Percentiles rank a stretch among this genome's conserved stretches.
Conservation (phyloP, 345 rosid species). For the Euphorbia pulcherrima region DNA sequence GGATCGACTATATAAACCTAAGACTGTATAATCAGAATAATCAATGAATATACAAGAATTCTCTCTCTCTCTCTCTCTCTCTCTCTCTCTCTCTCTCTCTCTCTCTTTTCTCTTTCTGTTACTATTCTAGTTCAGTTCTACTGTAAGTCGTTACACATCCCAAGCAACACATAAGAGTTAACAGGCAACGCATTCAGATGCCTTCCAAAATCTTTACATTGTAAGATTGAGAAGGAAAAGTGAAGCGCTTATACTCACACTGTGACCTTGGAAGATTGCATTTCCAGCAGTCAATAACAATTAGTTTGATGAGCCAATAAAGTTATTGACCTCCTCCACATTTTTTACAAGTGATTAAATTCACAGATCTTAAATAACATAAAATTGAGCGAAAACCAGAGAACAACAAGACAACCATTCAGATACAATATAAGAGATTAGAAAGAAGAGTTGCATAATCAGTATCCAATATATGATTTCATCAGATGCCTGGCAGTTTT, state of each 20-base stretch:
- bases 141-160: too few relatives aligned
- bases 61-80: too few relatives aligned
- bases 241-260: slow-evolving; percentile 45
- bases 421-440: neutral
- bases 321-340: neutral
- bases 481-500: neutral
- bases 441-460: neutral
- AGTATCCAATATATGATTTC: neutral
- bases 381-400: neutral
- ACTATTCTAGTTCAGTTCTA: too few relatives aligned
- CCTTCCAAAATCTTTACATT: neutral
- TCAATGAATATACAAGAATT: too few relatives aligned
- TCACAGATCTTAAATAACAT: neutral
- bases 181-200: neutral
- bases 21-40: too few relatives aligned
- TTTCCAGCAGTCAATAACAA: slow-evolving; percentile 65
- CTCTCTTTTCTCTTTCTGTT: too few relatives aligned
- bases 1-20: too few relatives aligned
- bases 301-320: neutral
- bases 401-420: slow-evolving; percentile 1
- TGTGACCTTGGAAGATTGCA: slow-evolving; percentile 67
- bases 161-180: neutral
- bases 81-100: too few relatives aligned
- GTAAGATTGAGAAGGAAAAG: neutral
- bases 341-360: neutral